Base-by-base conservation (phyloP, 305 asterid genomes). In the Fraxinus nigra region DNA sequence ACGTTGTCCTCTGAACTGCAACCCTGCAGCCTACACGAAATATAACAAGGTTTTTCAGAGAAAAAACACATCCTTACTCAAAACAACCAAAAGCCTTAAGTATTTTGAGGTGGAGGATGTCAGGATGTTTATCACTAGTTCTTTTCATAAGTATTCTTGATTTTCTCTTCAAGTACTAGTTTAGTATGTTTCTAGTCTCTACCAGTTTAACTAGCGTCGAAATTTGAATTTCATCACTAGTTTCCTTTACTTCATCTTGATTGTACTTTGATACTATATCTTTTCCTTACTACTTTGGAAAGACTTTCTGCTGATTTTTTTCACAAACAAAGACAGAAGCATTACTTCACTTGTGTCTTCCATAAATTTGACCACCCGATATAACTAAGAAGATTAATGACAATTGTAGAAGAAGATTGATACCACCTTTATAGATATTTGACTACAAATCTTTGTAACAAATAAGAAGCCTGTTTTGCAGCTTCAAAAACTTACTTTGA, bases 1-100 rank as follows among this genome's bases (percentile, higher is more conserved):
- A 16, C 89, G 91, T 46, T 92, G 92, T 73, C 95, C 95, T 87
- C 94, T 87, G 75, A 92, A 92, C 56, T 90, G 94, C 85, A 92
- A 79, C 30, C 90, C 87, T 38, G 91, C 88, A 79, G 87, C 92
- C 95, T 92, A 74, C 54, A 78, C 30, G 10, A 77, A 78, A 40
- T 72, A 72, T 33, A 32, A 34, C 28, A 59, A 59, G 13, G 14
- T 33, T 72, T 69, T 72, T 67, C 74, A 67, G 74, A 67, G 37
- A 67, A 65, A 13, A 69, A 7, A 72, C 48, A n/a, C 24, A 34
- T 33, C 26, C 24, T 33, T 6, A 72, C 28, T 72, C 9, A 33
- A 32, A 72, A 34, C 14, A 33, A 72, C 48, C 24, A 33, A 69
- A 16, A 22, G 26, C 76, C 76, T 33, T 33, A 16, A 72, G 37